Conservation (phyloP, 2,329 filamentous ascomycete species). For the Dryadomyces quercus-mongolicae region DNA sequence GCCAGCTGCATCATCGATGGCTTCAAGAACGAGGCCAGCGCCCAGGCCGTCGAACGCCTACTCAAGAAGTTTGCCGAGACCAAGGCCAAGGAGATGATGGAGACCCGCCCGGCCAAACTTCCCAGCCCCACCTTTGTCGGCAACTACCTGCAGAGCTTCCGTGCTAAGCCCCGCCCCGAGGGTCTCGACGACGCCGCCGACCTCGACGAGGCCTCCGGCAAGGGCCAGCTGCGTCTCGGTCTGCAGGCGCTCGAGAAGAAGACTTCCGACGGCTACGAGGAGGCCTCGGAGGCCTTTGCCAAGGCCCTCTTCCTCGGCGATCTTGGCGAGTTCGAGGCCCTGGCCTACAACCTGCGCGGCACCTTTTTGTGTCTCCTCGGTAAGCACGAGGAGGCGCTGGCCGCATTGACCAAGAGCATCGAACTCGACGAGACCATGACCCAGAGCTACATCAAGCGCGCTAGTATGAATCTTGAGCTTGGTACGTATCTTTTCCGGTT, state of each 20-base stretch:
- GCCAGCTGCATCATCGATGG: constrained; percentile 98
- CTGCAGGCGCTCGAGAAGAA: constrained; percentile 70
- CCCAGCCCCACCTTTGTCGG: constrained; percentile 94
- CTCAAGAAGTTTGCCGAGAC: constrained; percentile 94
- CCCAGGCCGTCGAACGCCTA: constrained; percentile 80
- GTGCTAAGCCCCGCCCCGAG: constrained; percentile 63
- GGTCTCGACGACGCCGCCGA: constrained; percentile 77
- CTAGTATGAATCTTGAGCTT: constrained; percentile 93
- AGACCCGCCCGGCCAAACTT: constrained; percentile 73
- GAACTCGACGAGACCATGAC: constrained; percentile 79
- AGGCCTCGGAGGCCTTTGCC: constrained; percentile 76
- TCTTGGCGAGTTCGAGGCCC: constrained; percentile 71
- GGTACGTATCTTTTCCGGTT: constrained; percentile 36
- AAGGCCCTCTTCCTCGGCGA: constrained; percentile 74
- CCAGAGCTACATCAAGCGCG: constrained; percentile 97
- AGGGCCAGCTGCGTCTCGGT: constrained; percentile 76
- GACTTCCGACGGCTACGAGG: constrained; percentile 83
- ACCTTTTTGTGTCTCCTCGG: constrained; percentile 91
- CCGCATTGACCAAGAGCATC: constrained; percentile 84
- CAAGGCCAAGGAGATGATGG: constrained; percentile 83
- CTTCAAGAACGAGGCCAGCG: constrained; percentile 84
- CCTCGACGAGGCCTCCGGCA: constrained; percentile 63
- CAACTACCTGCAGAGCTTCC: constrained; percentile 99
- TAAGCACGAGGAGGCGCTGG: constrained; percentile 70
- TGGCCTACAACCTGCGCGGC: constrained; percentile 92